Percentiles rank a stretch among this genome's conserved stretches.
Evolutionary conservation across 2,329 filamentous ascomycete genomes (phyloP).

Genomic region (Phialophora expanda): DNA sequence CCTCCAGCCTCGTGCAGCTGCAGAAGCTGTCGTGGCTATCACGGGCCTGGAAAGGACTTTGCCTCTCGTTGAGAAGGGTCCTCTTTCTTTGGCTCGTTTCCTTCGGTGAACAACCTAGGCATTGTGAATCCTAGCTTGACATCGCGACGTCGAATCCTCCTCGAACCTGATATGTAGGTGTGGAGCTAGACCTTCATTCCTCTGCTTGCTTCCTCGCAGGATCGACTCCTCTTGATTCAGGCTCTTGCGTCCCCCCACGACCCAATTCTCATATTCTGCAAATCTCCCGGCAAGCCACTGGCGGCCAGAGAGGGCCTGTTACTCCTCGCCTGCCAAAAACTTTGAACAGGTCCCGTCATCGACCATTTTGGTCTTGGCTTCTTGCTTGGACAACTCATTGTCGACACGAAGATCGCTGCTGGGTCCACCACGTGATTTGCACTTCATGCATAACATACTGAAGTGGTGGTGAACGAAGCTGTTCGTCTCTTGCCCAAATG

Average conservation of each 20-base stretch:
- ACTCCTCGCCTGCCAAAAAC: constrained; percentile 18
- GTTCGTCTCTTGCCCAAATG: constrained; percentile 24
- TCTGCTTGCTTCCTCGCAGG: constrained; percentile 15
- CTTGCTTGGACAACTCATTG: constrained; percentile 16
- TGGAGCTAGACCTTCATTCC: constrained; percentile 18
- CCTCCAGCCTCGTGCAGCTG: background rate
- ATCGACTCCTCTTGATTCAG: constrained; percentile 1
- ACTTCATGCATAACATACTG: constrained; percentile 35
- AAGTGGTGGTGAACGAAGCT: constrained; percentile 31
- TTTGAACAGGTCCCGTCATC: constrained; percentile 10
- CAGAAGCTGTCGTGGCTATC: background rate
- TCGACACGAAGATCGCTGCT: background rate
- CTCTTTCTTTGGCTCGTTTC: constrained; percentile 2
- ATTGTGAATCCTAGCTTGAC: constrained; percentile 5
- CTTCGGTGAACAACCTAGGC: constrained; percentile 3
- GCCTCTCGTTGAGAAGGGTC: background rate
- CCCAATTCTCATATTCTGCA: constrained; percentile 15
- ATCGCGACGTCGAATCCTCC: constrained; percentile 3
- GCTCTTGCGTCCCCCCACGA: constrained; percentile 4
- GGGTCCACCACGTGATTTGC: constrained; percentile 30
- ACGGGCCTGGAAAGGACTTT: background rate
- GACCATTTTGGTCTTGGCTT: constrained; percentile 14
- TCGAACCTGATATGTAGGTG: background rate
- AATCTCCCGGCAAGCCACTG: constrained; percentile 16
- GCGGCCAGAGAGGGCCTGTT: constrained; percentile 14